Evolutionary conservation across 306 rosid genomes (phyloP).

Genomic region (Canavalia gladiata): DNA sequence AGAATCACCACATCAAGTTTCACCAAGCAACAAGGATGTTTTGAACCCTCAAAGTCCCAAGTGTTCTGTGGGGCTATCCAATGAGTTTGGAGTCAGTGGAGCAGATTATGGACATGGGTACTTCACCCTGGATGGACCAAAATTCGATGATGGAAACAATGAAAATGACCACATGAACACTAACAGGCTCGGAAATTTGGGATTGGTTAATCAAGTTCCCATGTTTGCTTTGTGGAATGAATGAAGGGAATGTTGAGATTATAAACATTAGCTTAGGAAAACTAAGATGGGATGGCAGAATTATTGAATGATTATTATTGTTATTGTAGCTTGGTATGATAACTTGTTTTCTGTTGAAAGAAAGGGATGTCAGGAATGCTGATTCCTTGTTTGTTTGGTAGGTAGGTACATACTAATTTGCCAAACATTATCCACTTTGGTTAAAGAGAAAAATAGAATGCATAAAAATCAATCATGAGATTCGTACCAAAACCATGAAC

Average conservation of each 20-base stretch:
- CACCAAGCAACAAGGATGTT: constrained; percentile 50
- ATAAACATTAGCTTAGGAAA: constrained; percentile 42
- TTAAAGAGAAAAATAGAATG: constrained; percentile 33
- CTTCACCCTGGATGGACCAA: constrained; percentile 65
- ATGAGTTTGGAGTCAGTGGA: constrained; percentile 62
- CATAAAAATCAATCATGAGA: constrained; percentile 33
- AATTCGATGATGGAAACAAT: constrained; percentile 68
- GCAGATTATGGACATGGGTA: constrained; percentile 72
- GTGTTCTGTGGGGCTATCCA: constrained; percentile 49
- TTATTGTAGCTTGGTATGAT: constrained; percentile 32
- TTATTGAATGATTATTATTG: constrained; percentile 43
- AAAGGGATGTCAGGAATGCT: constrained; percentile 39
- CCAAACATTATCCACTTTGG: constrained; percentile 40
- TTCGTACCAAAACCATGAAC: constrained; percentile 44
- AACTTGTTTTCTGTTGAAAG: constrained; percentile 42
- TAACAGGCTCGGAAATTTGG: constrained; percentile 62
- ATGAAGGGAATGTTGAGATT: constrained; percentile 23
- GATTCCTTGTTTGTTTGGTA: constrained; percentile 40
- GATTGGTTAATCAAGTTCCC: constrained; percentile 77
- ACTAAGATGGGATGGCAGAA: constrained; percentile 43
- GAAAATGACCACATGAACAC: constrained; percentile 57
- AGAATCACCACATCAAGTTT: constrained; percentile 42
- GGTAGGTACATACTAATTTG: constrained; percentile 36
- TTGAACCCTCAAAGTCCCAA: constrained; percentile 59
- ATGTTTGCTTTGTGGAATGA: constrained; percentile 93